phyloP scores from a whole-genome alignment of 2,329 filamentous ascomycete genomes.

The Xylaria sp. region DNA sequence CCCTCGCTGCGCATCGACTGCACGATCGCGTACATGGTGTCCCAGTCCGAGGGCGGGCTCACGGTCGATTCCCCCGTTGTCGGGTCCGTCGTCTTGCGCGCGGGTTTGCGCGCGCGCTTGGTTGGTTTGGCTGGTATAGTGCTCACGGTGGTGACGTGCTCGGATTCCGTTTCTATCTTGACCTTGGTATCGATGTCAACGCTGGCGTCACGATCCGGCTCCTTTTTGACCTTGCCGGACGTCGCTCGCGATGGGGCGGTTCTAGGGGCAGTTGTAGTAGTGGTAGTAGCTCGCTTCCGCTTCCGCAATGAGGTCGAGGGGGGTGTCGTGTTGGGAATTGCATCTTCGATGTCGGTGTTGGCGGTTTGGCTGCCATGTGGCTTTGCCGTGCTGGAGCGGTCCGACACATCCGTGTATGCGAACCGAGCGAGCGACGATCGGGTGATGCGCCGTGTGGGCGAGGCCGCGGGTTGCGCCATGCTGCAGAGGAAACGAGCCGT shows the following conservation, averaged over 20 bases:
- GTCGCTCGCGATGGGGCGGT: background rate
- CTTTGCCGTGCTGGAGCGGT: background rate
- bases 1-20: conserved; percentile 73
- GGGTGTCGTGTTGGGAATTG: conserved; percentile 27
- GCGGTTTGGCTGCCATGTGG: conserved; percentile 19
- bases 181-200: conserved; percentile 9
- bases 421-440: conserved; percentile 42
- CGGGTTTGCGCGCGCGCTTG: conserved; percentile 37
- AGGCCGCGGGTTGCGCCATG: conserved; percentile 31
- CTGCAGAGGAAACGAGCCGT: conserved; percentile 7
- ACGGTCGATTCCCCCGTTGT: conserved; percentile 29
- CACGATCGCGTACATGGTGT: conserved; percentile 77
- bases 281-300: conserved; percentile 36
- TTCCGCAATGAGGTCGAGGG: conserved; percentile 28
- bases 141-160: background rate
- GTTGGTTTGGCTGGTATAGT: background rate
- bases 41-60: conserved; percentile 56
- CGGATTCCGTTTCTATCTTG: conserved; percentile 5
- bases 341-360: conserved; percentile 41
- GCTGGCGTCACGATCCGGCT: conserved; percentile 20
- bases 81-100: conserved; percentile 35
- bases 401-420: conserved; percentile 31
- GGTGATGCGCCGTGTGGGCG: conserved; percentile 41
- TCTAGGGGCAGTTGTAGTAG: conserved; percentile 3
- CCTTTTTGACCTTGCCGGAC: conserved; percentile 26